Percentiles rank a stretch among this genome's conserved stretches.
phyloP scores from a whole-genome alignment of 2,329 filamentous ascomycete species.

The Aspergillus oerlinghausenensis region DNA sequence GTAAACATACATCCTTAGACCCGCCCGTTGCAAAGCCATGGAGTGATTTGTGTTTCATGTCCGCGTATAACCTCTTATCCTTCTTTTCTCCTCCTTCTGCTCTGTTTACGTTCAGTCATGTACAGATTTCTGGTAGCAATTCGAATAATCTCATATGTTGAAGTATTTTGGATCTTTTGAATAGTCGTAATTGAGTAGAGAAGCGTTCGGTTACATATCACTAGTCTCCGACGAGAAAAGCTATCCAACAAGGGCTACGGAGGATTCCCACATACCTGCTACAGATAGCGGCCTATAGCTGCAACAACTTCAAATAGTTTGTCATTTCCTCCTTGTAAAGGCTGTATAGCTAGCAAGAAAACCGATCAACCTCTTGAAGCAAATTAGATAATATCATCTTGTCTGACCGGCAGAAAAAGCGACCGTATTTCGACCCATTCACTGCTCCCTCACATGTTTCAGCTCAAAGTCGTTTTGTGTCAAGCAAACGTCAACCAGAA shows the following conservation, averaged over 20 bases:
- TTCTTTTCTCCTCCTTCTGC: neutral
- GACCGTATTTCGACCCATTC: neutral
- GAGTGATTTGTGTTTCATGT: neutral
- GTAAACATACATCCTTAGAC: neutral
- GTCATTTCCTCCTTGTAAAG: neutral
- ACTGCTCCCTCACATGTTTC: neutral
- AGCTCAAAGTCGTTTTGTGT: neutral
- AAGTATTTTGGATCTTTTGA: neutral
- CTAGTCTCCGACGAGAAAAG: neutral
- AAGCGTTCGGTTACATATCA: neutral
- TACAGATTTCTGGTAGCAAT: conserved; percentile 14
- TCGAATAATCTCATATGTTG: conserved; percentile 1
- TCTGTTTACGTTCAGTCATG: conserved; percentile 10
- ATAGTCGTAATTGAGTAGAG: neutral
- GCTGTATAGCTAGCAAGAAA: neutral
- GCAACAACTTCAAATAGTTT: neutral
- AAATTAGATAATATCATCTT: neutral
- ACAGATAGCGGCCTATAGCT: neutral
- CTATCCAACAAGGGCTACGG: too few species aligned
- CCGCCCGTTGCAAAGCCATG: neutral
- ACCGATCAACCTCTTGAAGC: neutral
- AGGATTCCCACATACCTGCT: too few species aligned
- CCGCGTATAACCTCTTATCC: neutral
- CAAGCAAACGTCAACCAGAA: neutral
- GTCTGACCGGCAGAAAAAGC: neutral